Percentiles rank a stretch among this genome's conserved stretches.
These are phyloP conservation scores for Xylariaceae sp. DNA, from an alignment of 2,329 filamentous ascomycete species.

Conservation along the genomic window DNA sequence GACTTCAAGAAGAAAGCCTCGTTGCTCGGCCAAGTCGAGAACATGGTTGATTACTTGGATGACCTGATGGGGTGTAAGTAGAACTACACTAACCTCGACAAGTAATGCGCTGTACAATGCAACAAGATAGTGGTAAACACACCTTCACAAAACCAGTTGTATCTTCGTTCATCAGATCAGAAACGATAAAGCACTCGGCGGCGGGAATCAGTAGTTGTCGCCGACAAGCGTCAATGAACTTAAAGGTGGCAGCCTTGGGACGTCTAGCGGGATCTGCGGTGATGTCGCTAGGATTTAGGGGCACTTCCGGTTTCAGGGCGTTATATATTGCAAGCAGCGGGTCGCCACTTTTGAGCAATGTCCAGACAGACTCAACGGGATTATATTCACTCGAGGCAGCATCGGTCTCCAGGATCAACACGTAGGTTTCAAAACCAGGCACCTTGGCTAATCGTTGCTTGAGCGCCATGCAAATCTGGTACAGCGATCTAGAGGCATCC, in stretches of 20 bases:
- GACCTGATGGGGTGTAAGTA: conserved; percentile 50
- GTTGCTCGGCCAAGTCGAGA: conserved; percentile 76
- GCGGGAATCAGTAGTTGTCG: conserved; percentile 74
- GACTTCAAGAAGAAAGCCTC: conserved; percentile 64
- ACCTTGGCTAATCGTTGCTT: conserved; percentile 78
- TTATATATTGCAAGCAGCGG: conserved; percentile 90
- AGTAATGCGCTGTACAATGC: neutral
- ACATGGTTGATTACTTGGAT: conserved; percentile 90
- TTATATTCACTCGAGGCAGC: conserved; percentile 62
- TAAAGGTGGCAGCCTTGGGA: conserved; percentile 83
- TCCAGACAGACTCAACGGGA: conserved; percentile 89
- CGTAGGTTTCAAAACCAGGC: conserved; percentile 72
- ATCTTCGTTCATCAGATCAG: conserved; percentile 86
- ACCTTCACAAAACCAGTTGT: conserved; percentile 97
- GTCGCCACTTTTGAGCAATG: conserved; percentile 75
- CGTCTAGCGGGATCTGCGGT: conserved; percentile 64
- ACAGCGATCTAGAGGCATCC: conserved; percentile 85
- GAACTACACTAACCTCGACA: neutral
- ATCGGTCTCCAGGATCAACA: conserved; percentile 66
- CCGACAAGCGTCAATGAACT: conserved; percentile 86
- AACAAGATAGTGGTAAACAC: conserved; percentile 24
- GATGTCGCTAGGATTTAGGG: conserved; percentile 61
- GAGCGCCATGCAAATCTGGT: conserved; percentile 87
- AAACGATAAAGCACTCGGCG: conserved; percentile 85
- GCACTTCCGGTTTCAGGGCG: conserved; percentile 65